Evolutionary conservation across 306 rosid species (phyloP), one percentile per base, ranked within the genome.

Genomic region (Sindora glabra): DNA sequence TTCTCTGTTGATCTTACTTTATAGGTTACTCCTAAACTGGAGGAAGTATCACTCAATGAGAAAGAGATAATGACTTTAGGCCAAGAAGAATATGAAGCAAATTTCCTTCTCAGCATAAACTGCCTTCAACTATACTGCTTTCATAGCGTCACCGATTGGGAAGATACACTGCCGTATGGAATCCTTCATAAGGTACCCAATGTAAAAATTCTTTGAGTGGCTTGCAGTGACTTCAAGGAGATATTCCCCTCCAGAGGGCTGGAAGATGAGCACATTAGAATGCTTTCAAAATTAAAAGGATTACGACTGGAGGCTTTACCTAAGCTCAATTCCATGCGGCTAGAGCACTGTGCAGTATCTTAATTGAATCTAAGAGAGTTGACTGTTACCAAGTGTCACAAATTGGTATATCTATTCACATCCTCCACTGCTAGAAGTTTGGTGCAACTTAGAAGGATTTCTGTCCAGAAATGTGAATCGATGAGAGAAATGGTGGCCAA

Each of bases 91-190:
- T 1, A 15, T 16, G 6, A 27, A 2, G 40, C 1, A 16, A 22
- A 16, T 6, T 1, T 17, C 25, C 6, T 52, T 30, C 12, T 2
- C 59, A 32, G 17, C 3, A 25, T 30, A 15, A 16, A 32, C 8
- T 0, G 0, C 1, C 8, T 52, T 30, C 0, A 0, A 4, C 0
- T 52, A 0, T 0, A 0, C 0, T 0, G 4, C 40, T 0, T 2
- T 52, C 0, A 29, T 9, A 29, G 5, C 8, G 34, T 5, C 6
- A 26, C 3, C 6, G 6, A 4, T 48, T 5, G 12, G 3, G 10
- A 6, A 52, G 41, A 12, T 30, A 1, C 10, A 15, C 8, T 29
- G 34, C 34, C 34, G 2, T 29, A 4, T 29, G 34, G 34, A 29
- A 4, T 29, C 34, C 34, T 29, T 4, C 5, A 29, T 1, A 29